A percentile compares a stretch with the other conserved stretches of the same genome.
These are phyloP conservation scores for Backusella tuberculispora DNA, from an alignment of 192 early-diverging fungal species.

Conservation along the genomic window DNA sequence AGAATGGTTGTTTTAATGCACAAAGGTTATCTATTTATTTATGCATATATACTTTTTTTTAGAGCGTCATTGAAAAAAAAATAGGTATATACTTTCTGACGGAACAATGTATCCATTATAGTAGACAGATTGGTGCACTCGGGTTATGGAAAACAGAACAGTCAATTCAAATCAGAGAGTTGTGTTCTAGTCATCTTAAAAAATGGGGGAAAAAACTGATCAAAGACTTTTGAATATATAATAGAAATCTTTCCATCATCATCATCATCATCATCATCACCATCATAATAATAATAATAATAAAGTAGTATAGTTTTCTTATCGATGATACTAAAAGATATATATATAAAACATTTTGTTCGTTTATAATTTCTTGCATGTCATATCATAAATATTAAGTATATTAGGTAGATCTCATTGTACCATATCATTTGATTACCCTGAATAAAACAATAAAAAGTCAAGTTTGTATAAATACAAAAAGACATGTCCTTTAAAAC, in stretches of 20 bases:
- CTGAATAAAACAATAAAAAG: constrained; percentile 26
- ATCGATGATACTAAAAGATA: no score
- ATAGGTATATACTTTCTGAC: constrained; percentile 58
- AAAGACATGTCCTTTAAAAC: background rate
- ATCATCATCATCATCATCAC: no score
- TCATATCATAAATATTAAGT: no score
- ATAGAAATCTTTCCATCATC: no score
- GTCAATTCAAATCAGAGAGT: constrained; percentile 41
- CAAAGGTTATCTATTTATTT: background rate
- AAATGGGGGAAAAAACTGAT: constrained; percentile 43
- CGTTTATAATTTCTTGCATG: no score
- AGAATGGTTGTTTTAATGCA: background rate
- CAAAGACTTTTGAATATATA: background rate
- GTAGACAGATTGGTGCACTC: constrained; percentile 50
- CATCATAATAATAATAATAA: no score
- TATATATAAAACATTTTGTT: no score
- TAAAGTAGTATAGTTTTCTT: no score
- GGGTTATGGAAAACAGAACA: constrained; percentile 55
- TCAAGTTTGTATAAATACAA: background rate
- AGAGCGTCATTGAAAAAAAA: constrained; percentile 57
- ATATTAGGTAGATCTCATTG: no score
- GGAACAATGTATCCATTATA: constrained; percentile 58
- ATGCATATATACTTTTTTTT: constrained; percentile 25
- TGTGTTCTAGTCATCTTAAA: constrained; percentile 34
- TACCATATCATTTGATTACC: no score